Evolutionary conservation across 371 early-diverging fungal species (phyloP).

Genomic region (Blakeslea trispora): DNA sequence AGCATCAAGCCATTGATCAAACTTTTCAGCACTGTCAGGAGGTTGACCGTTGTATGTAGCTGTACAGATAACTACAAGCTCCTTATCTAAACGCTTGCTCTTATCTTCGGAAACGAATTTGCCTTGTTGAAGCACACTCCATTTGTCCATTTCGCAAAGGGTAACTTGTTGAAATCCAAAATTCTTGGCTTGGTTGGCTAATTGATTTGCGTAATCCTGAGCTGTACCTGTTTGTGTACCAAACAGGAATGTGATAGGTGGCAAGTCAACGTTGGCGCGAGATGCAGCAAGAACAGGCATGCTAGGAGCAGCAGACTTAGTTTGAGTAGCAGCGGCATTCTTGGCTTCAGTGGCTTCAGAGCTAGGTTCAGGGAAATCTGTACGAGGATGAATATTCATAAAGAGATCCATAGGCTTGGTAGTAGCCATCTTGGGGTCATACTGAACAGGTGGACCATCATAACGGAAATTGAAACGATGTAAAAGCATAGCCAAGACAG

Average conservation of each 20-base stretch:
- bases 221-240: slow-evolving; percentile 62
- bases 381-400: slow-evolving; percentile 43
- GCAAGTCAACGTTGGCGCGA: slow-evolving; percentile 14
- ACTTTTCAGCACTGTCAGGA: slow-evolving; percentile 59
- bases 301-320: slow-evolving; percentile 1
- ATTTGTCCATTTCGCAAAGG: slow-evolving; percentile 48
- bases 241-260: slow-evolving; percentile 51
- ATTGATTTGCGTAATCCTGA: slow-evolving; percentile 52
- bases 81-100: slow-evolving; percentile 24
- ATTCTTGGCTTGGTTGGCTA: slow-evolving; percentile 41
- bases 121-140: slow-evolving; percentile 40
- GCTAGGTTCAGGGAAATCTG: slow-evolving; percentile 41
- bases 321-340: slow-evolving; percentile 4
- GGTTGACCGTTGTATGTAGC: slow-evolving; percentile 62
- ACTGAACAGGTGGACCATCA: slow-evolving; percentile 40
- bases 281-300: slow-evolving; percentile 16
- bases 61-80: slow-evolving; percentile 49
- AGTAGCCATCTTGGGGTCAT: slow-evolving; percentile 38
- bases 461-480: slow-evolving; percentile 43
- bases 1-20: slow-evolving; percentile 48
- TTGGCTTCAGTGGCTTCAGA: slow-evolving; percentile 9
- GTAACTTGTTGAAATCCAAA: slow-evolving; percentile 48
- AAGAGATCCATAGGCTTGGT: slow-evolving; percentile 41
- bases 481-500: slow-evolving; percentile 53
- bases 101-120: slow-evolving; percentile 24